Conservation (phyloP, 2,329 filamentous ascomycete species). For the Chalaropsis thielavioides region DNA sequence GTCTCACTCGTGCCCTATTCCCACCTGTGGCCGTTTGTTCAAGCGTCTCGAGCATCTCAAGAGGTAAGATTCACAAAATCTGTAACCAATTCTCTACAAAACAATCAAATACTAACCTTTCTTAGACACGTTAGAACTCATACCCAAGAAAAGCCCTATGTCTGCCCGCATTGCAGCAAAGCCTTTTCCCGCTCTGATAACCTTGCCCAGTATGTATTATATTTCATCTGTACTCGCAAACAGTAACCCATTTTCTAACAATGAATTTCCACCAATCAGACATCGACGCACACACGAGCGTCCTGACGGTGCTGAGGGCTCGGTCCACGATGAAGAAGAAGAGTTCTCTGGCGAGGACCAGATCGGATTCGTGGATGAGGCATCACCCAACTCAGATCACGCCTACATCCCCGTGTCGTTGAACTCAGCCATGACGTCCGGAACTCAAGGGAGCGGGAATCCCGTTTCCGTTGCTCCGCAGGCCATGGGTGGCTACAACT, state of each 20-base stretch:
- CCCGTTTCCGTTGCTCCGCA: constrained; percentile 18
- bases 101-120: constrained; percentile 19
- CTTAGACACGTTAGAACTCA: constrained; percentile 93
- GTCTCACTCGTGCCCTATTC: constrained; percentile 97
- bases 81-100: constrained; percentile 28
- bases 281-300: constrained; percentile 68
- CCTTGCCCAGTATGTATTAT: constrained; percentile 71
- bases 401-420: constrained; percentile 44
- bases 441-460: neutral
- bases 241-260: constrained; percentile 25
- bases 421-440: constrained; percentile 24
- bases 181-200: constrained; percentile 98
- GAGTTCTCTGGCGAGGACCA: constrained; percentile 72
- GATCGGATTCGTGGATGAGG: constrained; percentile 64
- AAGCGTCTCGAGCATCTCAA: constrained; percentile 99
- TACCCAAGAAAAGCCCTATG: constrained; percentile 96
- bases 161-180: constrained; percentile 96
- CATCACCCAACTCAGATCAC: constrained; percentile 56
- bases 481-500: constrained; percentile 35
- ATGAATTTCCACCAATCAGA: constrained; percentile 39
- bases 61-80: constrained; percentile 52
- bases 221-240: constrained; percentile 23
- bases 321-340: constrained; percentile 65
- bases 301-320: constrained; percentile 43
- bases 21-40: constrained; percentile 90